Base-by-base conservation (phyloP, 768 basidiomycete genomes). In the Leccinum uliginosum region DNA sequence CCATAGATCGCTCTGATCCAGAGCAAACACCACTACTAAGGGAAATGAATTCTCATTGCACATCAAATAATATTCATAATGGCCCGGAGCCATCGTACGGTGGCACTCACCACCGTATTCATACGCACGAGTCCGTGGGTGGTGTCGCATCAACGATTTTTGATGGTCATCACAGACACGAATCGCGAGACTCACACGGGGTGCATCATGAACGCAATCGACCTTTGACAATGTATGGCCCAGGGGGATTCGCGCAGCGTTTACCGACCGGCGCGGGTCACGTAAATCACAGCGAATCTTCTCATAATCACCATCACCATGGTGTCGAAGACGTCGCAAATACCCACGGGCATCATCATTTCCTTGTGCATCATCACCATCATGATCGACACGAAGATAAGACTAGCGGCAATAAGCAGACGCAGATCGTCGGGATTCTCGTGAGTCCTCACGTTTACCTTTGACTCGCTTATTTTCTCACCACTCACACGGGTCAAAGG, bases 401-500 rank as follows among this genome's bases (percentile, higher is more conserved):
- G 14, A 66, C 71, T 0, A 70, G 58, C 43, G 65, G 85, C 9
- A 83, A 83, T 8, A 75, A 83, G 54, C 76, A 78, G 65, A 73
- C 86, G 55, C 88, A 90, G 63, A 74, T 93, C 44, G 80, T 93
- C 50, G 85, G 89, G 3, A 85, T 91, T 54, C 73, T 92, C 32
- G 89, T 90, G 35, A 65, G 69, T 6, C 19, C 44, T 46, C 1
- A 45, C 4, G 4, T 27, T 47, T 5, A 45, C 4, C 6, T 27
- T 47, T 3, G 10, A 24, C 6, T 26, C 10, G 1, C 27, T 9
- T 4, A 35, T 21, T 6, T 50, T 30, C 19, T 34, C 30, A 14
- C 14, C 29, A 30, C 50, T 65, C n/a, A 59, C 46, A 11, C 7
- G 4, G 8, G 29, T 29, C 47, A 51, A 38, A 91, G 89, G 83